Percentiles rank a stretch among this genome's conserved stretches.
Evolutionary conservation across 305 asterid genomes (phyloP).

Genomic region (Solanum chacoense): DNA sequence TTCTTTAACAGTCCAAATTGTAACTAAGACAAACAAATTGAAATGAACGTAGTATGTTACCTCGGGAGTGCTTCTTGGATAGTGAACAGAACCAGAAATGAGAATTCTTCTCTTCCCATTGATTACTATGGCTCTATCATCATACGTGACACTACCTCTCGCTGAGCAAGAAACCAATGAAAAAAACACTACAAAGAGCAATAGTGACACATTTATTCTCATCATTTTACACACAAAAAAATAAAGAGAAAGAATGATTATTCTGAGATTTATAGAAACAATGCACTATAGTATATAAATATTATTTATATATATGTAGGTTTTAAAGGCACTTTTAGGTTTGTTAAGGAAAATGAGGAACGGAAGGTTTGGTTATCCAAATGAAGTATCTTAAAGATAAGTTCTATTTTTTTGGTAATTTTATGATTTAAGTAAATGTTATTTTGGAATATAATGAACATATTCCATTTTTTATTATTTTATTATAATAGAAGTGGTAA

Average conservation of each 20-base stretch:
- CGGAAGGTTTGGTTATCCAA: neutral
- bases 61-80: slow-evolving; percentile 93
- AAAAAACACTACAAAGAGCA: slow-evolving; percentile 9
- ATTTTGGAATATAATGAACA: neutral
- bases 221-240: neutral
- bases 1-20: too few species aligned
- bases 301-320: neutral
- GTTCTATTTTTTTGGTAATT: neutral
- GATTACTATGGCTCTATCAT: slow-evolving; percentile 58
- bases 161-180: slow-evolving; percentile 26
- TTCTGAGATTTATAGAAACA: neutral
- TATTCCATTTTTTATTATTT: neutral
- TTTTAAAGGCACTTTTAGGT: neutral
- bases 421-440: neutral
- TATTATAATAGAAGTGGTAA: neutral
- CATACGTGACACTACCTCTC: slow-evolving; percentile 52
- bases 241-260: neutral
- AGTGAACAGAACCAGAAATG: slow-evolving; percentile 81
- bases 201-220: neutral
- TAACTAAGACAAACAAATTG: neutral
- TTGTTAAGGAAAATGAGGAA: neutral
- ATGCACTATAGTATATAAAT: neutral
- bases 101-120: slow-evolving; percentile 67
- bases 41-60: slow-evolving; percentile 10
- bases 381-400: neutral